Percentiles rank a stretch among this genome's conserved stretches.
Conservation (phyloP, 2,329 filamentous ascomycete genomes). For the Arthrobotrys pseudoclavata region DNA sequence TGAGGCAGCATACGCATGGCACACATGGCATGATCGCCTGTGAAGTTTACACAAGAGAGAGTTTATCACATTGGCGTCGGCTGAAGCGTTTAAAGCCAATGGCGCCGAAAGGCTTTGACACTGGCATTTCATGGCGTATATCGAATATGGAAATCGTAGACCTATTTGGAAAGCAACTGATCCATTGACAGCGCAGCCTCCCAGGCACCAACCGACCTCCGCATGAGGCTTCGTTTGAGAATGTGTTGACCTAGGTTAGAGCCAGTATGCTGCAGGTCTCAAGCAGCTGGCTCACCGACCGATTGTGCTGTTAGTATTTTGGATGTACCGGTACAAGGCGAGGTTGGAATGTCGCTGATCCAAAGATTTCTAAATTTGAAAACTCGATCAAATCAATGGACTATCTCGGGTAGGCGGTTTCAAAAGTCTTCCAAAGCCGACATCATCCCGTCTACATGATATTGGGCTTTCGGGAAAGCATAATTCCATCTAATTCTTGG, state of each 20-base stretch:
- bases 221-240: constrained; percentile 46
- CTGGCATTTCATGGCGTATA: neutral
- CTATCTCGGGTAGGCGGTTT: constrained; percentile 39
- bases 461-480: constrained; percentile 53
- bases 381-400: constrained; percentile 15
- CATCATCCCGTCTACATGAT: constrained; percentile 15
- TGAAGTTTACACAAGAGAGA: neutral
- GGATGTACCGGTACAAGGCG: constrained; percentile 41
- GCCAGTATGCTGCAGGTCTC: constrained; percentile 12
- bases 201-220: constrained; percentile 41
- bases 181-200: constrained; percentile 36
- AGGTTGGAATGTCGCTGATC: constrained; percentile 14
- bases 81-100: constrained; percentile 59
- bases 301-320: constrained; percentile 2
- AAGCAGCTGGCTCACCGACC: neutral
- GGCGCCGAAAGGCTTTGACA: too few species aligned
- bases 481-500: constrained; percentile 19
- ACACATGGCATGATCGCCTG: constrained; percentile 38
- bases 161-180: constrained; percentile 29
- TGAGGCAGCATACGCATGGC: constrained; percentile 27
- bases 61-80: constrained; percentile 57
- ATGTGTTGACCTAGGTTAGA: constrained; percentile 45
- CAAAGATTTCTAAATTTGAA: constrained; percentile 46
- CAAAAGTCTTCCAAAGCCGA: constrained; percentile 28
- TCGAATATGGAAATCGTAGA: constrained; percentile 48